Evolutionary conservation across 805 yeast species (phyloP), one percentile per base, ranked within the genome.

Genomic region (Hanseniaspora guilliermondii): DNA sequence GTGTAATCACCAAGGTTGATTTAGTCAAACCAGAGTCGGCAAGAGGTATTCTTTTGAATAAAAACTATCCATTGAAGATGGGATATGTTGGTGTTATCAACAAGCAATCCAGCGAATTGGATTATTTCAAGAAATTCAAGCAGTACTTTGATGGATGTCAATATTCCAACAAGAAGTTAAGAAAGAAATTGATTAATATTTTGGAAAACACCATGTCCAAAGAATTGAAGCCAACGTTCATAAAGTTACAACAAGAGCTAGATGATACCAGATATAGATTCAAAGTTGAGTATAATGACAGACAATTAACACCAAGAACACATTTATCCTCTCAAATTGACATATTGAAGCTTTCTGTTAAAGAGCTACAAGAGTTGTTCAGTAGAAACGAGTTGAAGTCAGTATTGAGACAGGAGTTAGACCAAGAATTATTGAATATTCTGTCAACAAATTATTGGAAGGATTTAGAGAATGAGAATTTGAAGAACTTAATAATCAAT

Each of bases 81-180:
- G 99, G 99, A 0, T 93, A 93, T 65, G 97, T 93, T 21, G 99
- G 99, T 56, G 97, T 94, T n/a, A 83, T 94, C 19, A 86, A 97
- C 1, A 85, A 80, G 59, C 76, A 63, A 16, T 47, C 53, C 3
- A 55, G 41, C 57, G 94, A 85, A 63, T 68, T 70, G 47, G 65
- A 67, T 6, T 93, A 74, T 63, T 84, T 93, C 61, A 79, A 76
- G 56, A 77, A 77, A 46, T 73, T 85, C 62, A 82, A 77, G 57
- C 76, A 73, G 39, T 78, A 72, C 30, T 81, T 84, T 58, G 58
- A 63, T 1, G 82, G 82, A 22, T 82, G 93, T 33, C 76, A 79
- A 33, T 83, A 85, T 9, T 87, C 96, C 0, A 87, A 96, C 0
- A 77, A 80, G 58, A 71, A 76, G 27, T 73, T 93, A 64, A 83